Evolutionary conservation across 139 green algal genomes (phyloP).

Genomic region (Limnomonas spitsbergensis): DNA sequence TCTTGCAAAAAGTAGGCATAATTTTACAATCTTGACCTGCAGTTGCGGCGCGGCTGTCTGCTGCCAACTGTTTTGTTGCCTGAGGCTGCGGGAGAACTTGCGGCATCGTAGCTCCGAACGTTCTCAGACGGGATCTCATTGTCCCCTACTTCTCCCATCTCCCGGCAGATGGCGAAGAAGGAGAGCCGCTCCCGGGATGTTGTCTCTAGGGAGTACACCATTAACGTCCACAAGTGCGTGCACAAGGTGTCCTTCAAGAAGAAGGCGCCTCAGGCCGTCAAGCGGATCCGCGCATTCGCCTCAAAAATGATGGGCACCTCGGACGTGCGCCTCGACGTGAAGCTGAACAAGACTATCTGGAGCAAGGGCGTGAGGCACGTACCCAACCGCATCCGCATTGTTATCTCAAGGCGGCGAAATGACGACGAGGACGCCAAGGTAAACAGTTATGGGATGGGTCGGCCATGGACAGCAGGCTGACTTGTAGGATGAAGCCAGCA

Average conservation of each 20-base stretch:
- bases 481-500: too few relatives aligned
- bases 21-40: too few relatives aligned
- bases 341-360: slow-evolving; percentile 99
- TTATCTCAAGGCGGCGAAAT: slow-evolving; percentile 88
- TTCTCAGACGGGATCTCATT: too few relatives aligned
- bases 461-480: too few relatives aligned
- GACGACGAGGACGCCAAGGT: slow-evolving; percentile 98
- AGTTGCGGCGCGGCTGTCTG: too few relatives aligned
- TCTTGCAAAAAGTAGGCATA: too few relatives aligned
- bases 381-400: slow-evolving; percentile 84
- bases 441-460: too few relatives aligned
- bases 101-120: too few relatives aligned
- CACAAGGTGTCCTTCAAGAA: slow-evolving; percentile 96
- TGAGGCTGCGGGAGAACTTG: too few relatives aligned
- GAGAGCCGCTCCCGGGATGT: slow-evolving; percentile 69
- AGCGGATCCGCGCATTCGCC: slow-evolving; percentile 96
- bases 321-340: slow-evolving; percentile 95
- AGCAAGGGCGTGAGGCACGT: slow-evolving; percentile 91
- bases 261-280: slow-evolving; percentile 85
- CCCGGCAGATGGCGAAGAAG: slow-evolving; percentile 68
- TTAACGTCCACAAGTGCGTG: slow-evolving; percentile 95
- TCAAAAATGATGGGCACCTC: slow-evolving; percentile 91
- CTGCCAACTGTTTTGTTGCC: too few relatives aligned
- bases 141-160: too few relatives aligned
- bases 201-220: slow-evolving; percentile 96